These are phyloP conservation scores for Ambrosiella xylebori DNA, from an alignment of 2,329 filamentous ascomycete genomes.

Conservation along the genomic window DNA sequence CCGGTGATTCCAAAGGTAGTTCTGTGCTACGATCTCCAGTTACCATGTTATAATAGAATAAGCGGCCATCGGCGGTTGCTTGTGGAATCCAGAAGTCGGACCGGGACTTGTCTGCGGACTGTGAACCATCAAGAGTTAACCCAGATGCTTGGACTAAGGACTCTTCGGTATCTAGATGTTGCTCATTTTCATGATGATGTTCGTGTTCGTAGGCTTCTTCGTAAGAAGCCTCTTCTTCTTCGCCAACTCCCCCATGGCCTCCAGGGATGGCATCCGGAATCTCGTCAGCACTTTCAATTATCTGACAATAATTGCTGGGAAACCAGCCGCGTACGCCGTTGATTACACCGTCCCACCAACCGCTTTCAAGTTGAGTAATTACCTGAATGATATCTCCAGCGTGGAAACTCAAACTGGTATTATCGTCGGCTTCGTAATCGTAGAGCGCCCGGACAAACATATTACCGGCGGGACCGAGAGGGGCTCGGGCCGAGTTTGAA, in stretches of 20 bases:
- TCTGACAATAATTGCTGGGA: constrained; percentile 93
- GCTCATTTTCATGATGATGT: constrained; percentile 49
- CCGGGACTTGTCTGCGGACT: constrained; percentile 51
- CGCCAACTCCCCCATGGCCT: constrained; percentile 21
- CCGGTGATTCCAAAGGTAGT: constrained; percentile 78
- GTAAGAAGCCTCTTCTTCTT: constrained; percentile 3
- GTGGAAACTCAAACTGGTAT: constrained; percentile 89
- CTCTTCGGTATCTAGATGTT: constrained; percentile 50
- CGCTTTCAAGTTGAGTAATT: constrained; percentile 92
- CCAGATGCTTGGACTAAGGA: constrained; percentile 40
- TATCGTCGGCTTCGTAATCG: constrained; percentile 94
- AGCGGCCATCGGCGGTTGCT: constrained; percentile 75
- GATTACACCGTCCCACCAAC: constrained; percentile 99
- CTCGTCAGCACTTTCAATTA: constrained; percentile 62
- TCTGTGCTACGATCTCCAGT: constrained; percentile 93
- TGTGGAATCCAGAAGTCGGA: constrained; percentile 98
- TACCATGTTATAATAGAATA: constrained; percentile 98
- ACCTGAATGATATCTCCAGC: constrained; percentile 97
- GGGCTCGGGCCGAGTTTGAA: constrained; percentile 4
- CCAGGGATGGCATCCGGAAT: constrained; percentile 43
- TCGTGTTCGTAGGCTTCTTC: constrained; percentile 20
- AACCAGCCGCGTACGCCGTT: constrained; percentile 97
- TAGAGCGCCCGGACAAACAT: constrained; percentile 93
- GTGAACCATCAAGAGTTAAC: constrained; percentile 52
- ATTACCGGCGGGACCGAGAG: constrained; percentile 34